Evolutionary conservation across 2,329 filamentous ascomycete genomes (phyloP).

Genomic region (Diaporthe capsici): DNA sequence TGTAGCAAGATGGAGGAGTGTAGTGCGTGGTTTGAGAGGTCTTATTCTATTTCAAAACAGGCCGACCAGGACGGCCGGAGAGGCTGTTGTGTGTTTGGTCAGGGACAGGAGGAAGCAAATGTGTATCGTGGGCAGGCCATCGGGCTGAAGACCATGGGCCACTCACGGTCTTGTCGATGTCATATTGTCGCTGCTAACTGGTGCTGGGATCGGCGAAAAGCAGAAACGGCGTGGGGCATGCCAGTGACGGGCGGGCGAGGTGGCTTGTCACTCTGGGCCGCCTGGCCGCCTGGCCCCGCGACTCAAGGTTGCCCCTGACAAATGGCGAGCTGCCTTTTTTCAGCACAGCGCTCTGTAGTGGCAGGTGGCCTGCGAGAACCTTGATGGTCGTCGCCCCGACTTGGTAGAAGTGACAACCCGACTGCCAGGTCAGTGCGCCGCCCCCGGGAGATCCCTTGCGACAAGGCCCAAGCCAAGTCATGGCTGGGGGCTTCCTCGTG

Average conservation of each 20-base stretch:
- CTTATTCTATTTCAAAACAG: neutral
- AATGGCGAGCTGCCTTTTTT: constrained; percentile 25
- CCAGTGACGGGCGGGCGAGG: constrained; percentile 13
- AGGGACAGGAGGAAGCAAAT: constrained; percentile 20
- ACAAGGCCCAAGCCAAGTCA: neutral
- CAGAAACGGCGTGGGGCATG: constrained; percentile 3
- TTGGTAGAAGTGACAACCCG: neutral
- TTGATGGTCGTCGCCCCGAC: neutral
- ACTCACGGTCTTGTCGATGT: constrained; percentile 31
- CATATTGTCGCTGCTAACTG: constrained; percentile 25
- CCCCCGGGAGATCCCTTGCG: constrained; percentile 19
- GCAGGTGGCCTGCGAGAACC: constrained; percentile 12
- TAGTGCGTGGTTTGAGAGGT: neutral
- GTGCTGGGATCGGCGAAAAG: constrained; percentile 13
- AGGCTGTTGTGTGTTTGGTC: neutral
- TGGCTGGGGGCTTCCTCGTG: neutral
- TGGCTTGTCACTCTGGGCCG: constrained; percentile 22
- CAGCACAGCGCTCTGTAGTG: neutral
- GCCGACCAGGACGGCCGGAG: neutral
- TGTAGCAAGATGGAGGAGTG: no score
- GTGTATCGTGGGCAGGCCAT: constrained; percentile 5
- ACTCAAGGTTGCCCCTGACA: constrained; percentile 33
- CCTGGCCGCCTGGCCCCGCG: constrained; percentile 7
- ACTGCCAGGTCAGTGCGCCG: constrained; percentile 23
- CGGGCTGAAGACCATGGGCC: constrained; percentile 24